Evolutionary conservation across 1,139 yeast genomes (phyloP).

Genomic region (Sugiyamaella neomexicana): DNA sequence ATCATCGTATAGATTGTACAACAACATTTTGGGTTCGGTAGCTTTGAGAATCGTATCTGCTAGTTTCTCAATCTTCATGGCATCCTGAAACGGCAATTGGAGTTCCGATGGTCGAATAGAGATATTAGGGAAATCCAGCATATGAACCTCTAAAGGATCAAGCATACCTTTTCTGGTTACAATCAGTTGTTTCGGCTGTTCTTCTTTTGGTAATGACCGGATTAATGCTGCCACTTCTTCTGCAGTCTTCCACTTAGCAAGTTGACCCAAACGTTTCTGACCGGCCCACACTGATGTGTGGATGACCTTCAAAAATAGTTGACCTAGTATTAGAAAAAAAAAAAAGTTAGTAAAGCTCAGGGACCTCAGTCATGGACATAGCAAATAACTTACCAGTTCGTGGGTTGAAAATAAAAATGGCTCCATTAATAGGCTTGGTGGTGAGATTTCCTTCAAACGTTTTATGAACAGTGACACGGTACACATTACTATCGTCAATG

Average conservation of each 20-base stretch:
- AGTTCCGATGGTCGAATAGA: constrained; percentile 88
- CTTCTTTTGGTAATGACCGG: constrained; percentile 86
- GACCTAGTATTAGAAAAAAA: constrained; percentile 52
- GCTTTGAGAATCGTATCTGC: constrained; percentile 81
- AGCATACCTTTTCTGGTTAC: constrained; percentile 87
- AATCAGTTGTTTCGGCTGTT: constrained; percentile 90
- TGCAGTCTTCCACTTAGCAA: constrained; percentile 98
- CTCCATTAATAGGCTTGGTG: constrained; percentile 92
- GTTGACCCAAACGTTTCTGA: constrained; percentile 87
- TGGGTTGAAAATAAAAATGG: constrained; percentile 86
- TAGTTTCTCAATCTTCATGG: constrained; percentile 77
- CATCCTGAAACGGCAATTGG: constrained; percentile 85
- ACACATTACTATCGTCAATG: constrained; percentile 90
- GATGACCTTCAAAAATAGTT: constrained; percentile 79
- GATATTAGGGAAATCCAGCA: constrained; percentile 94
- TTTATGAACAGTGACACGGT: constrained; percentile 88
- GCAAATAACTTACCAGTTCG: constrained; percentile 46
- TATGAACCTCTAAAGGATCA: constrained; percentile 95
- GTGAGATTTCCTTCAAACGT: constrained; percentile 93
- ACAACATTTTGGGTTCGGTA: constrained; percentile 88
- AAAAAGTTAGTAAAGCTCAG: constrained; percentile 36
- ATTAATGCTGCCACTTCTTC: constrained; percentile 94
- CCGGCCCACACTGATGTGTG: constrained; percentile 98
- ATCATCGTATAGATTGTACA: constrained; percentile 90
- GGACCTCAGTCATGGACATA: background rate